Evolutionary conservation across 176 grass and related monocot genomes (phyloP).

Genomic region (Oropetium thomaeum): DNA sequence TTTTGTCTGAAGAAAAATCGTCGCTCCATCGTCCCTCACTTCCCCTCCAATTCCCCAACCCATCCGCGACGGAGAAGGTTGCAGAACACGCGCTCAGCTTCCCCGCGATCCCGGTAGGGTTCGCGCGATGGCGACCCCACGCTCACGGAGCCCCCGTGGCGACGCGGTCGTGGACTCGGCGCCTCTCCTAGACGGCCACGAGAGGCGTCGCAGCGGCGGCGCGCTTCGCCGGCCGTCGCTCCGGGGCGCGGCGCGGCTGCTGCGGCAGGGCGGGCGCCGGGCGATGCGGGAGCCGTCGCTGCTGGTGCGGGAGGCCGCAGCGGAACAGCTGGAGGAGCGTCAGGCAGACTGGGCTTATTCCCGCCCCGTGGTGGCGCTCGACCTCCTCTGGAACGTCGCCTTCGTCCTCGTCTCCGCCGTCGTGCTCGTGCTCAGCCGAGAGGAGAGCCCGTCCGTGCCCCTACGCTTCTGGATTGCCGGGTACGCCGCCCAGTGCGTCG

Average conservation of each 20-base stretch:
- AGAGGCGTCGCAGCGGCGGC: slow-evolving; percentile 8
- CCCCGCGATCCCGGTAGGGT: slow-evolving; percentile 33
- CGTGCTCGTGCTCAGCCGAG: slow-evolving; percentile 42
- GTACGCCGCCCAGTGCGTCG: slow-evolving; percentile 66
- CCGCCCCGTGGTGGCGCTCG: slow-evolving; percentile 61
- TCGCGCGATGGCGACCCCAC: slow-evolving; percentile 33
- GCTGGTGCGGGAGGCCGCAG: slow-evolving; percentile 47
- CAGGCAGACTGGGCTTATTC: slow-evolving; percentile 67
- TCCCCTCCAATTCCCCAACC: neutral
- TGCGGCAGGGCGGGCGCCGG: slow-evolving; percentile 41
- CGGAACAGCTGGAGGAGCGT: slow-evolving; percentile 57
- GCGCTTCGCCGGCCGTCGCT: slow-evolving; percentile 31
- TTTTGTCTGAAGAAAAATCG: too few species aligned
- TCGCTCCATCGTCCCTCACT: too few species aligned
- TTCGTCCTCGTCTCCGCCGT: slow-evolving; percentile 44
- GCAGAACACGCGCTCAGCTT: neutral
- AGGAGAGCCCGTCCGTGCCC: slow-evolving; percentile 49
- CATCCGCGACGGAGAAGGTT: neutral
- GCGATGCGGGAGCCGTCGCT: slow-evolving; percentile 53
- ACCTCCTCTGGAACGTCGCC: slow-evolving; percentile 62
- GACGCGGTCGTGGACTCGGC: slow-evolving; percentile 31
- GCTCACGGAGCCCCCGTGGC: slow-evolving; percentile 12
- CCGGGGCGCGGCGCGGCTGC: slow-evolving; percentile 47
- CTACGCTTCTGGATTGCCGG: slow-evolving; percentile 59
- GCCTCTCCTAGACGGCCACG: slow-evolving; percentile 38